phyloP scores from a whole-genome alignment of 768 basidiomycete species.

The Mycena floridula region DNA sequence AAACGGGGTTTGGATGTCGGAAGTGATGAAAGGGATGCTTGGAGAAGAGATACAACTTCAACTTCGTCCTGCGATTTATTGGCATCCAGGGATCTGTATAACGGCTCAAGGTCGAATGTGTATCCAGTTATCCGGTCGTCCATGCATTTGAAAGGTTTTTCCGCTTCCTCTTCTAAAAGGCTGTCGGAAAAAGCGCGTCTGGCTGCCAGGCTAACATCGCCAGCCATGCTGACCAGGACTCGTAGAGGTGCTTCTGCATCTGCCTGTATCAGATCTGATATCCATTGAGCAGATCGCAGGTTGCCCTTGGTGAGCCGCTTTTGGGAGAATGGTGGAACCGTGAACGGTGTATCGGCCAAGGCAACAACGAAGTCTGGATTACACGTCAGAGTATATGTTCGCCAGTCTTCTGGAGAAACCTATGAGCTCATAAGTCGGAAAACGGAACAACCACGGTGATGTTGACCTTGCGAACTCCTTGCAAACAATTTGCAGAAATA shows the following conservation, averaged over 20 bases:
- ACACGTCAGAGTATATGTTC: conserved; percentile 40
- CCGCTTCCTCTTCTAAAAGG: conserved; percentile 51
- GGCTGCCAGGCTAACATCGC: conserved; percentile 48
- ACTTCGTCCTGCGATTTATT: conserved; percentile 1
- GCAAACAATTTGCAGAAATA: conserved; percentile 50
- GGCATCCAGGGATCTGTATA: conserved; percentile 24
- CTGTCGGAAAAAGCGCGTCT: conserved; percentile 57
- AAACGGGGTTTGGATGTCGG: conserved; percentile 57
- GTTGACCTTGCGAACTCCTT: conserved; percentile 68
- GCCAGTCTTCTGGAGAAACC: conserved; percentile 55
- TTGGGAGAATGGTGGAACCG: conserved; percentile 63
- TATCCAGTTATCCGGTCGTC: conserved; percentile 73
- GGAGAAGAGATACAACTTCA: conserved; percentile 35
- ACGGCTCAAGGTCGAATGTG: conserved; percentile 57
- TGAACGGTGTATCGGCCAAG: conserved; percentile 64
- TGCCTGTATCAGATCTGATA: conserved; percentile 40
- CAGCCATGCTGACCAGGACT: conserved; percentile 67
- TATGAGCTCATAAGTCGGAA: too few relatives aligned
- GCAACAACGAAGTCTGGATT: conserved; percentile 69
- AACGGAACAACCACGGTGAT: background rate
- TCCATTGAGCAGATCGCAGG: conserved; percentile 63
- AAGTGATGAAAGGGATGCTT: conserved; percentile 52
- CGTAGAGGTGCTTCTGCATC: conserved; percentile 20
- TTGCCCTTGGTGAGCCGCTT: conserved; percentile 73
- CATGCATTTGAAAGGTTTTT: conserved; percentile 44